Conservation (phyloP, 2,329 filamentous ascomycete species). For the Fusarium succisae region DNA sequence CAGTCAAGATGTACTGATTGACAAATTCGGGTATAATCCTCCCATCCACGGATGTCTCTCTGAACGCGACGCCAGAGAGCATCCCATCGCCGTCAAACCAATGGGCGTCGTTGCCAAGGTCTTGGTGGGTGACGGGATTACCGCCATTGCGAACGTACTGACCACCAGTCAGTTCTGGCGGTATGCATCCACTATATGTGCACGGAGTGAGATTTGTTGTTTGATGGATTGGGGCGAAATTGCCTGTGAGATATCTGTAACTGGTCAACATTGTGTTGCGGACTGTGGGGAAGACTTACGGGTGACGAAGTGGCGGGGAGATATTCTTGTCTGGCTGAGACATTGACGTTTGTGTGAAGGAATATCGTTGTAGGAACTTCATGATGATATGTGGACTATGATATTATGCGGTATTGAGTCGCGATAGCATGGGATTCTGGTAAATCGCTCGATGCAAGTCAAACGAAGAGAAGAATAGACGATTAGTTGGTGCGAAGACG, state of each 20-base stretch:
- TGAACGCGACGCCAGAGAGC: constrained; percentile 73
- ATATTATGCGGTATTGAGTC: too few species aligned
- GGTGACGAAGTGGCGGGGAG: constrained; percentile 2
- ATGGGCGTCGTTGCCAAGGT: constrained; percentile 70
- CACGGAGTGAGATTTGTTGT: constrained; percentile 66
- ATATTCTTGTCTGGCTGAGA: neutral
- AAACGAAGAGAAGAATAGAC: neutral
- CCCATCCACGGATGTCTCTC: constrained; percentile 40
- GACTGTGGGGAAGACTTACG: constrained; percentile 6
- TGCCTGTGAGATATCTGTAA: constrained; percentile 68
- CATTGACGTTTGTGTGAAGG: neutral
- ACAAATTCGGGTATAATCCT: constrained; percentile 70
- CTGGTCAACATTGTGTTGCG: constrained; percentile 24
- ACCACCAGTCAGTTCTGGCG: constrained; percentile 71
- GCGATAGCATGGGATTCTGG: neutral
- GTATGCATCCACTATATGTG: constrained; percentile 65
- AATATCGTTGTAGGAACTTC: neutral
- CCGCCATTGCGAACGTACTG: constrained; percentile 78
- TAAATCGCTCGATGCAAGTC: fast-evolving
- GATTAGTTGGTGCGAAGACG: neutral
- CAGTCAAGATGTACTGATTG: constrained; percentile 75
- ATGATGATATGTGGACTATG: neutral
- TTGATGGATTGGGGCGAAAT: constrained; percentile 73
- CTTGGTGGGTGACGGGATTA: constrained; percentile 71
- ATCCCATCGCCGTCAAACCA: constrained; percentile 83